Evolutionary conservation across 2,329 filamentous ascomycete genomes (phyloP), one percentile per base, ranked within the genome.

Genomic region (Triangularia verruculosa): DNA sequence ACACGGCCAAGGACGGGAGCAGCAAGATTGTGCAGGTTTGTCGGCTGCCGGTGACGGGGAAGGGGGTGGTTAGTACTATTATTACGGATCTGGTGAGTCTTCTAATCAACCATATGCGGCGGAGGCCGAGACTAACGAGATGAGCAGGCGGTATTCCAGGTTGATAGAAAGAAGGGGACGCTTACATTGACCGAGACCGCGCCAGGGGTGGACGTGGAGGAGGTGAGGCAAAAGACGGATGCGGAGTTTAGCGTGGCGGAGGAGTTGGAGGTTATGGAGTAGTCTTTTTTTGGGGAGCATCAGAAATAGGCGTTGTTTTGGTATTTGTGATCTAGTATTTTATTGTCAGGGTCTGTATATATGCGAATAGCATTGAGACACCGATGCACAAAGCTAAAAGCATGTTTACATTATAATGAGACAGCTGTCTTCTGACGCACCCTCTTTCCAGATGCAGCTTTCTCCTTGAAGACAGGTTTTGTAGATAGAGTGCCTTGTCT

Each of bases 121-220:
- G n/a, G n/a, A n/a, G n/a, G n/a, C n/a, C n/a, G n/a, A n/a, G n/a
- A n/a, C n/a, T n/a, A n/a, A n/a, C n/a, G 27, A 39, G n/a, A 28
- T 5, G 4, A 15, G 24, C 1, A 87, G 83, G 89, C 88, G 66
- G 90, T 93, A 4, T 90, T 90, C 74, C 80, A 90, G 70, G 87
- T 90, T 7, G 85, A 90, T 69, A 81, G 89, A 43, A 75, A 75
- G 28, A 83, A 84, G 20, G 88, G 88, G 1, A 82, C 79, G 0
- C 73, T 91, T 47, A 89, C 86, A 0, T 78, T 93, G 57, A 90
- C 88, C 0, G 90, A 93, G 76, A 74, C 91, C 15, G 89, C 89
- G 1, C 86, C 87, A 1, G 88, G 86, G 0, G 85, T 91, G 0
- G 82, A 82, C 12, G 81, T 92, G 1, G 88, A 92, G 30, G 86